Percentiles rank a stretch among this genome's conserved stretches.
phyloP scores from a whole-genome alignment of 1,284 basidiomycete species.

The Testicularia cyperi region DNA sequence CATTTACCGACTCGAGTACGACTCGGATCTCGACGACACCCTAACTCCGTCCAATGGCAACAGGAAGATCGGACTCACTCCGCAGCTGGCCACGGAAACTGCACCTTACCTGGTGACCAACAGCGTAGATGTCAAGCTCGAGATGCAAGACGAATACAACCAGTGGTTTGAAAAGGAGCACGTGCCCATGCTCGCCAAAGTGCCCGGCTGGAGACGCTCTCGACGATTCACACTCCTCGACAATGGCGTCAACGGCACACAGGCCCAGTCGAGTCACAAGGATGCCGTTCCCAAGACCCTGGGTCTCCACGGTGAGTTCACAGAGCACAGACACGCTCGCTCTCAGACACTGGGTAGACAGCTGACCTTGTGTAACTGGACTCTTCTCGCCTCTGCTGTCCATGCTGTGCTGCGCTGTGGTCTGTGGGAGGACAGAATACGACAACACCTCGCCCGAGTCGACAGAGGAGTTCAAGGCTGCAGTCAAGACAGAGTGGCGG shows the following conservation, averaged over 20 bases:
- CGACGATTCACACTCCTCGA: conserved; percentile 48
- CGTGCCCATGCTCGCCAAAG: conserved; percentile 27
- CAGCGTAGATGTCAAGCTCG: conserved; percentile 22
- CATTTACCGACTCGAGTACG: conserved; percentile 53
- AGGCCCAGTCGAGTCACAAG: conserved; percentile 10
- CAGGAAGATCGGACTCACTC: conserved; percentile 6
- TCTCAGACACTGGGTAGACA: no score
- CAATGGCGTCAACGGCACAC: conserved; percentile 14
- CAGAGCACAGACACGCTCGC: no score
- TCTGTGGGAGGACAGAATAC: no score
- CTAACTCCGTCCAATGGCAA: conserved; percentile 1
- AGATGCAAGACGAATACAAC: conserved; percentile 18
- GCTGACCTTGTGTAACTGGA: neutral
- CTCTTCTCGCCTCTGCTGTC: neutral
- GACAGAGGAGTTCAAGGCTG: conserved; percentile 26
- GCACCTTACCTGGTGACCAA: conserved; percentile 31
- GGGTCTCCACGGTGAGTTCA: conserved; percentile 39
- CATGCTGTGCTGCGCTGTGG: no score
- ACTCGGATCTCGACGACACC: conserved; percentile 13
- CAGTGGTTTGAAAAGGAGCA: conserved; percentile 47
- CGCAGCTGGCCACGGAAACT: conserved; percentile 9
- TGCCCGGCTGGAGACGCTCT: conserved; percentile 48
- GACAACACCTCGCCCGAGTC: conserved; percentile 5
- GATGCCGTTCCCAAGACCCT: conserved; percentile 22
- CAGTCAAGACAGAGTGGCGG: conserved; percentile 33